These are phyloP conservation scores for Lomentospora prolificans DNA, from an alignment of 2,329 filamentous ascomycete genomes.

Conservation along the genomic window DNA sequence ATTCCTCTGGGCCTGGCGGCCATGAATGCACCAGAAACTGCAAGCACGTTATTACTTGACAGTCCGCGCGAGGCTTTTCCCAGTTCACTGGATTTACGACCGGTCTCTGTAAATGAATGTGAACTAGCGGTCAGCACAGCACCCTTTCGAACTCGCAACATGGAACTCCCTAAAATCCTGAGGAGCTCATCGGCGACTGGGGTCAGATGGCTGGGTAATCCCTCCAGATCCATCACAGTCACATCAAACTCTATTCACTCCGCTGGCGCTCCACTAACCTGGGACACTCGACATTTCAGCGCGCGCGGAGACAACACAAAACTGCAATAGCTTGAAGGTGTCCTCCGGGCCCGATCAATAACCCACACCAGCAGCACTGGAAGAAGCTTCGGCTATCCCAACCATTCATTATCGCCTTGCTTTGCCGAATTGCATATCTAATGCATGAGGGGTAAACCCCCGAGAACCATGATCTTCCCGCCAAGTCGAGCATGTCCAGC, in stretches of 20 bases:
- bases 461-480: not conserved
- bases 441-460: not conserved
- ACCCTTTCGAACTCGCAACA: too few relatives aligned
- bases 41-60: too few relatives aligned
- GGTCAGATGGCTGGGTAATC: not conserved
- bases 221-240: not conserved
- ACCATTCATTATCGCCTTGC: not conserved
- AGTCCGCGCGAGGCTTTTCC: too few relatives aligned
- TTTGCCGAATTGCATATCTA: not conserved
- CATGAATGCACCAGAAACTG: too few relatives aligned
- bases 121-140: constrained; percentile 1
- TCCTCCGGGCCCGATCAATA: not conserved
- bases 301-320: too few relatives aligned
- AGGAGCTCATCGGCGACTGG: not conserved
- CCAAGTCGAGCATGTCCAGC: not conserved
- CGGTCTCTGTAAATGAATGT: not conserved
- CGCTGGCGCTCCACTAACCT: not conserved
- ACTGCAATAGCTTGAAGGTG: not conserved
- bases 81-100: too few relatives aligned
- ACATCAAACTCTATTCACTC: not conserved
- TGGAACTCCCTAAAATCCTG: too few relatives aligned
- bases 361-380: not conserved
- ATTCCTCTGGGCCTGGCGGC: too few relatives aligned
- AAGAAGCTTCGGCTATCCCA: not conserved
- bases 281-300: not conserved